Evolutionary conservation across 352 stramenopile genomes (phyloP).

Genomic region (Aphanomyces stellatus): DNA sequence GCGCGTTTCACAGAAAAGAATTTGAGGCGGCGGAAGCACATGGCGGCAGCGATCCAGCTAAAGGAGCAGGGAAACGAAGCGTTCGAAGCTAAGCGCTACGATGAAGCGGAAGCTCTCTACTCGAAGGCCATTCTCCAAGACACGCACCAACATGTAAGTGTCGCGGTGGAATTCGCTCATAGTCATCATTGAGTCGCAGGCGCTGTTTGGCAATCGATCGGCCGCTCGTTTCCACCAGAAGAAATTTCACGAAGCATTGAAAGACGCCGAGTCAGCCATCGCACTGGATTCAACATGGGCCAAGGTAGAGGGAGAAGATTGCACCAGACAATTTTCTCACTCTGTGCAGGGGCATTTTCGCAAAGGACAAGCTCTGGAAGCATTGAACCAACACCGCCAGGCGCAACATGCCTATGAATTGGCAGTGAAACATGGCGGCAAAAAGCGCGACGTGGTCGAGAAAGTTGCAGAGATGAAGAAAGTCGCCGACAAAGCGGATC

Average conservation of each 20-base stretch:
- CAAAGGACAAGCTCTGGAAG: conserved; percentile 34
- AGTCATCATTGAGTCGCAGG: conserved; percentile 20
- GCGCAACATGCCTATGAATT: conserved; percentile 15
- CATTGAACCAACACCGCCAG: not conserved
- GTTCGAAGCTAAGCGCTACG: conserved; percentile 53
- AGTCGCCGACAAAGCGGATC: conserved; percentile 7
- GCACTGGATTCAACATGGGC: conserved; percentile 79
- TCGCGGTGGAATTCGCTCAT: not conserved
- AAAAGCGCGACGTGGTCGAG: conserved; percentile 8
- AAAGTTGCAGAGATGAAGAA: conserved; percentile 13
- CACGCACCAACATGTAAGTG: conserved; percentile 39
- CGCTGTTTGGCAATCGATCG: conserved; percentile 84
- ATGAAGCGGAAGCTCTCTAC: conserved; percentile 38
- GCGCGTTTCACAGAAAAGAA: not conserved
- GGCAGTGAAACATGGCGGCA: conserved; percentile 1
- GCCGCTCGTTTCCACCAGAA: conserved; percentile 69
- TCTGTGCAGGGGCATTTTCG: conserved; percentile 67
- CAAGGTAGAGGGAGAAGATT: conserved; percentile 46
- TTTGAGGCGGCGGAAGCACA: too few relatives aligned
- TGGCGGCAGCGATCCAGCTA: conserved; percentile 21
- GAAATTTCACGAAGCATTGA: conserved; percentile 55
- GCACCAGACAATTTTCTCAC: not conserved
- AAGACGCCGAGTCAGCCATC: conserved; percentile 76
- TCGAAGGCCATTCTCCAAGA: conserved; percentile 45
- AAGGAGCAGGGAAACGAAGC: conserved; percentile 54